Percentiles rank a stretch among this genome's conserved stretches.
Conservation (phyloP, 768 basidiomycete genomes). For the Tremella fuciformis region DNA sequence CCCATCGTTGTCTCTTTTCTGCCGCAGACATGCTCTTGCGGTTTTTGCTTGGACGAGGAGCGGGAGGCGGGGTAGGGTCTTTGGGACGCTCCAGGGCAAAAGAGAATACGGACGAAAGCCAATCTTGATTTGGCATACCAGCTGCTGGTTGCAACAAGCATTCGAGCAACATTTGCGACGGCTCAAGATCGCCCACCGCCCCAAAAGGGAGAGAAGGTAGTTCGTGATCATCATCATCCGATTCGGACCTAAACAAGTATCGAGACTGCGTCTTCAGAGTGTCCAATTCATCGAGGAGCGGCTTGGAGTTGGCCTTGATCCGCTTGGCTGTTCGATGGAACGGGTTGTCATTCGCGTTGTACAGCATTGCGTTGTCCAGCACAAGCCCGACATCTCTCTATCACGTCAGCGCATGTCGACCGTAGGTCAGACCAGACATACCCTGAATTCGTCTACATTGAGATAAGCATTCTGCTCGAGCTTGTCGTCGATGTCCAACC, state of each 20-base stretch:
- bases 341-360: constrained; percentile 71
- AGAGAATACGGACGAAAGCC: constrained; percentile 66
- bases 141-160: constrained; percentile 58
- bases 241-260: not conserved
- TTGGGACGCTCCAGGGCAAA: constrained; percentile 66
- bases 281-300: constrained; percentile 57
- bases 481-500: constrained; percentile 80
- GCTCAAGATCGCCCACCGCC: constrained; percentile 70
- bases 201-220: constrained; percentile 21
- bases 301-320: constrained; percentile 57
- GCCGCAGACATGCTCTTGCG: constrained; percentile 12
- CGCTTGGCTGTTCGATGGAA: constrained; percentile 69
- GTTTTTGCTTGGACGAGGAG: constrained; percentile 21
- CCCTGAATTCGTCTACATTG: constrained; percentile 66
- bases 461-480: constrained; percentile 77
- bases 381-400: constrained; percentile 72
- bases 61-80: constrained; percentile 61
- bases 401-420: constrained; percentile 11
- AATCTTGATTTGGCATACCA: constrained; percentile 58
- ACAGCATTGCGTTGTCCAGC: constrained; percentile 81
- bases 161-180: constrained; percentile 62
- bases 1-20: constrained; percentile 23
- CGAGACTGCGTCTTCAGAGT: constrained; percentile 5
- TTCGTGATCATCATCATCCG: constrained; percentile 24
- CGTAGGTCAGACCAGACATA: constrained; percentile 15